phyloP scores from a whole-genome alignment of 306 rosid genomes.

The Sindora glabra region DNA sequence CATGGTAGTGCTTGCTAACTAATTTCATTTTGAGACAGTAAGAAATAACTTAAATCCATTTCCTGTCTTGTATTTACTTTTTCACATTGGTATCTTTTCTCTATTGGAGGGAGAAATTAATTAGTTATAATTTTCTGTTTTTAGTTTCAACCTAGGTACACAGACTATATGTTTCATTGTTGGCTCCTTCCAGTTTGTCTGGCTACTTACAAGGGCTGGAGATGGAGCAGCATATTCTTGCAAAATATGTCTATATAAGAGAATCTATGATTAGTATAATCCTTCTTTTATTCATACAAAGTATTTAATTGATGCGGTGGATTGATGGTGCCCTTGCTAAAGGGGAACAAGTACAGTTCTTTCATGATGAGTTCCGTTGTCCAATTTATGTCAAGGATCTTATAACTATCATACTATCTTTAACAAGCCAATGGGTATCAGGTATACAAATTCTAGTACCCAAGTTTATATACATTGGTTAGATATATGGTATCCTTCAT shows the following conservation, averaged over 20 bases:
- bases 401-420: conserved; percentile 40
- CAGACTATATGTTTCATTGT: background rate
- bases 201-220: background rate
- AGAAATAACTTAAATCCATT: background rate
- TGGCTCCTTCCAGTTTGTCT: background rate
- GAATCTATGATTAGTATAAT: conserved; percentile 6
- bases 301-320: conserved; percentile 60
- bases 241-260: background rate
- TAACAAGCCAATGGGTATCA: conserved; percentile 64
- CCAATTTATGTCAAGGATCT: conserved; percentile 85
- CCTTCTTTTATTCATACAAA: background rate
- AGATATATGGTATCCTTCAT: background rate
- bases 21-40: background rate
- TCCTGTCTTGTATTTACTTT: no score
- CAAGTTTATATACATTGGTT: background rate
- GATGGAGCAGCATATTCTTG: background rate
- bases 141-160: background rate
- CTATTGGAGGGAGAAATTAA: background rate
- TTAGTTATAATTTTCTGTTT: background rate
- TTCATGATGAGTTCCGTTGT: conserved; percentile 83
- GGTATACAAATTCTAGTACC: conserved; percentile 32
- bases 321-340: conserved; percentile 63
- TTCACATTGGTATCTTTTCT: background rate
- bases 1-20: background rate
- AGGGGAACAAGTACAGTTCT: conserved; percentile 52